A percentile compares a stretch with the other conserved stretches of the same genome.
phyloP scores from a whole-genome alignment of 345 rosid genomes.

The Linum usitatissimum region DNA sequence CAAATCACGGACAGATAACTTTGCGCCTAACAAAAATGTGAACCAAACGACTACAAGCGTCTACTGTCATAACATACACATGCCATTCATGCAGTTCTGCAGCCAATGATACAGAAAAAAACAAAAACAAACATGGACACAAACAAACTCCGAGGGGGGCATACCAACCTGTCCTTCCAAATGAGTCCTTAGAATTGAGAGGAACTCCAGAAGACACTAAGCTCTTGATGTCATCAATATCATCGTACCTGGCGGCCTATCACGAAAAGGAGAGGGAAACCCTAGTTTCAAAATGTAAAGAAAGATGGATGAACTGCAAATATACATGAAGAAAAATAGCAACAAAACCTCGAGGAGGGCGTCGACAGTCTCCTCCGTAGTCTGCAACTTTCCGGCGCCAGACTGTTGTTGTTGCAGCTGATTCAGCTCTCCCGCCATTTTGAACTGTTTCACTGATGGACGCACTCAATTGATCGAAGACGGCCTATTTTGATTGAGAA shows the following conservation, averaged over 20 bases:
- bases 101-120: background rate
- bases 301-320: background rate
- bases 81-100: background rate
- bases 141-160: background rate
- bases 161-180: conserved; percentile 66
- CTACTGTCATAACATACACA: background rate
- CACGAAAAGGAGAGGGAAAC: conserved; percentile 1
- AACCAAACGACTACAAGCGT: no score
- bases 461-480: no score
- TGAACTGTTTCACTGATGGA: background rate
- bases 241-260: conserved; percentile 90
- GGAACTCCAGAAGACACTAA: conserved; percentile 52
- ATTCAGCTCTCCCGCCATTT: conserved; percentile 35
- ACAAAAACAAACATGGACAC: background rate
- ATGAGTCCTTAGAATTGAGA: conserved; percentile 67
- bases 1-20: background rate
- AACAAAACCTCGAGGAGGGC: conserved; percentile 47
- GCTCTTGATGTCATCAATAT: conserved; percentile 55
- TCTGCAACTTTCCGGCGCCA: conserved; percentile 18
- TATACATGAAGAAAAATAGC: no score
- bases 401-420: conserved; percentile 10
- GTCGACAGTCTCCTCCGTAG: conserved; percentile 44
- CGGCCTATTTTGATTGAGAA: no score
- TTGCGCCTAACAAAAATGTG: no score
- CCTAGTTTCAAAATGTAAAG: background rate